phyloP scores from a whole-genome alignment of 2,329 filamentous ascomycete species.

The Scolecobasidium constrictum region DNA sequence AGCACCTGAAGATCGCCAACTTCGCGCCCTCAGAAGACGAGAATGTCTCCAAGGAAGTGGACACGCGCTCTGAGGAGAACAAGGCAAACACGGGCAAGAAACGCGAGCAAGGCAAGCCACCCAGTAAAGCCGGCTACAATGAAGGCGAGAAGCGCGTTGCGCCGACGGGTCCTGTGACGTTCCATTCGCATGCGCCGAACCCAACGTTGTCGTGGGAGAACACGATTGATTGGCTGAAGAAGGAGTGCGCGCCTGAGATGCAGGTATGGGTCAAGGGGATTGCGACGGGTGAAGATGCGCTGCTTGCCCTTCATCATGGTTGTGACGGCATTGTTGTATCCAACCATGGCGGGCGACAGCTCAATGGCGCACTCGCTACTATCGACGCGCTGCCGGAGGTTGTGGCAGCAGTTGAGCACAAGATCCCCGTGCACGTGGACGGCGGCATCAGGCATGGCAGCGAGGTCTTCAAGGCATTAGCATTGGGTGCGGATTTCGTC shows the following conservation, averaged over 20 bases:
- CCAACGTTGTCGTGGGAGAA: slow-evolving; percentile 77
- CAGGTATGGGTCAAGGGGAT: slow-evolving; percentile 7
- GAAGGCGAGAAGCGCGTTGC: slow-evolving; percentile 33
- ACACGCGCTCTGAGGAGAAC: too few species aligned
- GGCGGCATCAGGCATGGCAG: slow-evolving; percentile 44
- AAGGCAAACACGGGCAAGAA: slow-evolving; percentile 62
- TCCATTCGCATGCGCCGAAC: slow-evolving; percentile 52
- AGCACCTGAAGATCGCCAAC: slow-evolving; percentile 33
- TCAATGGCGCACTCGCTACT: slow-evolving; percentile 44
- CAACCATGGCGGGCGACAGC: slow-evolving; percentile 48
- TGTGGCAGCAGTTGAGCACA: slow-evolving; percentile 28
- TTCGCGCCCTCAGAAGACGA: slow-evolving; percentile 19
- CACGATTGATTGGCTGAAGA: slow-evolving; percentile 63
- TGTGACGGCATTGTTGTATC: slow-evolving; percentile 37
- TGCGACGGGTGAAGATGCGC: slow-evolving; percentile 25
- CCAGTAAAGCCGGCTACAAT: slow-evolving; percentile 47
- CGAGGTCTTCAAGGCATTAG: slow-evolving; percentile 48
- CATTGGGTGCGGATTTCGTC: slow-evolving; percentile 39
- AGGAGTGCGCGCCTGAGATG: slow-evolving; percentile 60
- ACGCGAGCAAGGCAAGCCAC: slow-evolving; percentile 56
- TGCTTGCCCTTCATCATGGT: slow-evolving; percentile 31
- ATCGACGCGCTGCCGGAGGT: slow-evolving; percentile 37
- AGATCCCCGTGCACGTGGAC: slow-evolving; percentile 52
- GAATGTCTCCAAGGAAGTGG: too few species aligned
- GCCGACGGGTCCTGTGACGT: slow-evolving; percentile 24